Evolutionary conservation across 192 early-diverging fungal species (phyloP), one percentile per base, ranked within the genome.

Genomic region (Podila epigama): DNA sequence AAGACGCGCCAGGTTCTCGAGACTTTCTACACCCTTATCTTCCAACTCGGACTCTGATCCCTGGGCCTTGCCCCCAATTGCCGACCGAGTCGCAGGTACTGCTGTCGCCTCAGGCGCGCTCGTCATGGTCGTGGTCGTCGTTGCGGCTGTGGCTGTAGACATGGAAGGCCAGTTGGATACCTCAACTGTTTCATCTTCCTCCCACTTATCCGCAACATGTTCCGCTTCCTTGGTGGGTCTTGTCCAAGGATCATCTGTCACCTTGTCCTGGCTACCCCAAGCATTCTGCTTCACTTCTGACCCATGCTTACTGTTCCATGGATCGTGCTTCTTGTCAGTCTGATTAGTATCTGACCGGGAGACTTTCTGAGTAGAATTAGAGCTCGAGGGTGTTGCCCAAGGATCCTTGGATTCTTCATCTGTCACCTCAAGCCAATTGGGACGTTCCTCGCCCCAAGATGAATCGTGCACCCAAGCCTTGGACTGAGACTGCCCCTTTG

Each of bases 1-100:
- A n/a, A 77, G 56, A n/a, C 63, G 42, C 3, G 66, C 60, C 20
- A 77, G 54, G 15, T 77, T 66, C 25, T 77, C 73, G 10, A 60
- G 1, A 28, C 60, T 57, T 4, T 68, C 71, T 2, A 39, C 39
- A 27, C 58, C 59, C 22, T 56, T 54, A 11, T 75, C 71, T 0
- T 65, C 71, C 4, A 35, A 42, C 8, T 72, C 70, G 0, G 36
- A 25, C n/a, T 71, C 68, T 13, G 22, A 3, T 22, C n/a, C 2
- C 10, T 48, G 44, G 20, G n/a, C n/a, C 1, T 22, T 22, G 5
- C 44, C 44, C 25, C n/a, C 44, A 22, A 18, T 48, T 48, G 44
- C n/a, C 44, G 44, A 48, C 20, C n/a, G n/a, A n/a, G n/a, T n/a
- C n/a, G n/a, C n/a, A n/a, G n/a, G n/a, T n/a, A n/a, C n/a, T n/a